Percentiles rank a stretch among this genome's conserved stretches.
Conservation (phyloP, 768 basidiomycete species). For the Naematelia encephala region DNA sequence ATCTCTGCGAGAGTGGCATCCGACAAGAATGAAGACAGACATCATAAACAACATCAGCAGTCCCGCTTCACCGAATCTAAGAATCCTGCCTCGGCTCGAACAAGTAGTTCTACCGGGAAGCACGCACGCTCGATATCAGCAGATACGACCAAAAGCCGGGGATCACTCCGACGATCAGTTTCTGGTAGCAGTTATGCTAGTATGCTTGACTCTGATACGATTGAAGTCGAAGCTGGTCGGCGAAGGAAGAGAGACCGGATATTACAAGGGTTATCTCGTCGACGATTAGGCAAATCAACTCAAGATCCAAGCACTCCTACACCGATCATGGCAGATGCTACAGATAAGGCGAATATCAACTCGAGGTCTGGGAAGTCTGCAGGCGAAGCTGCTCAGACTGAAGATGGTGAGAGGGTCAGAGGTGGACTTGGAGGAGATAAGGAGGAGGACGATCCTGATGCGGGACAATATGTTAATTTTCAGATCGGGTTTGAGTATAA, state of each 20-base stretch:
- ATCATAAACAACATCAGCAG: not conserved
- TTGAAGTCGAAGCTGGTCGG: conserved; percentile 8
- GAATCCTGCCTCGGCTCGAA: not conserved
- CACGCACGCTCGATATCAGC: not conserved
- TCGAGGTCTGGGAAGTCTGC: not conserved
- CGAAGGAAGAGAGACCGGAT: conserved; percentile 14
- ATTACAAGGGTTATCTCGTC: conserved; percentile 4
- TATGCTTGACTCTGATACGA: not conserved
- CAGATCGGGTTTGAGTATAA: conserved; percentile 48
- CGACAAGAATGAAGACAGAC: not conserved
- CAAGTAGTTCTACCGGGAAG: not conserved
- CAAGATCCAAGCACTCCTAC: not conserved
- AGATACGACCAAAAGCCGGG: not conserved
- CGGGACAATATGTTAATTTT: conserved; percentile 47
- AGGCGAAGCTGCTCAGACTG: not conserved
- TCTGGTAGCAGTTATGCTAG: not conserved
- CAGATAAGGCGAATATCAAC: not conserved
- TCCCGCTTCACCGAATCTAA: not conserved
- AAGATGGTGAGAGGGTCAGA: not conserved
- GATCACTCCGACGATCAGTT: not conserved
- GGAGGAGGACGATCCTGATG: conserved; percentile 36
- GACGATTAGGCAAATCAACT: not conserved
- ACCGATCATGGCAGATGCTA: not conserved
- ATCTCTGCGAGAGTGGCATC: conserved; percentile 14
- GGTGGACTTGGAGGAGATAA: not conserved